These are phyloP conservation scores for Phlebiopsis flavidoalba DNA, from an alignment of 768 basidiomycete genomes.

Conservation along the genomic window DNA sequence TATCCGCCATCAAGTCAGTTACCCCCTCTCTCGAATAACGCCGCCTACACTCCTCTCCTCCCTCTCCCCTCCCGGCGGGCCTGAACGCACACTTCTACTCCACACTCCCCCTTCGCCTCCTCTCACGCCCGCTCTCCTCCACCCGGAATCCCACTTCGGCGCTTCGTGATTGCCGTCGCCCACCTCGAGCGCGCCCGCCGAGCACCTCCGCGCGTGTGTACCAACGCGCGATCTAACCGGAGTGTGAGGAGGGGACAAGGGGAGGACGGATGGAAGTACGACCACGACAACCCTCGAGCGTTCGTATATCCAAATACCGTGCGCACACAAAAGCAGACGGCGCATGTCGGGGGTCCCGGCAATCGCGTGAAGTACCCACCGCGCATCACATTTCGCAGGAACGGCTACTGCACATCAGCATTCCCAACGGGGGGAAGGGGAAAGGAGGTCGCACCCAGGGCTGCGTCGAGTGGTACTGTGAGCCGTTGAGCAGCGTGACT, in stretches of 20 bases:
- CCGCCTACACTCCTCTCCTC: no score
- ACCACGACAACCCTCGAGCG: constrained; percentile 87
- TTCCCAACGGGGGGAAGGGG: background rate
- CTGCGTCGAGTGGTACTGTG: constrained; percentile 78
- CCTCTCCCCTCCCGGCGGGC: no score
- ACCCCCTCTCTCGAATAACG: no score
- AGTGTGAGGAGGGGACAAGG: background rate
- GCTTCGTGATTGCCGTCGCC: constrained; percentile 16
- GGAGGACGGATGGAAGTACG: constrained; percentile 16
- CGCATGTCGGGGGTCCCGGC: constrained; percentile 68
- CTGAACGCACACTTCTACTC: constrained; percentile 47
- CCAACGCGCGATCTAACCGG: constrained; percentile 83
- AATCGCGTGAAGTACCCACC: constrained; percentile 79
- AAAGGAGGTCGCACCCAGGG: constrained; percentile 67
- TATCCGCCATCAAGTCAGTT: no score
- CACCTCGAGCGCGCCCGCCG: constrained; percentile 39
- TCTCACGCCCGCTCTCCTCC: background rate
- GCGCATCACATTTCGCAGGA: constrained; percentile 88
- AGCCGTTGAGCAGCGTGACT: constrained; percentile 83
- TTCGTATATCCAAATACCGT: constrained; percentile 93
- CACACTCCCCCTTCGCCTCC: background rate
- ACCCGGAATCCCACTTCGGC: constrained; percentile 17
- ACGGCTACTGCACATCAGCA: constrained; percentile 55
- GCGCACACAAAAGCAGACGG: no score
- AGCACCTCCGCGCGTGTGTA: constrained; percentile 73